Evolutionary conservation across 306 rosid species (phyloP).

Genomic region (Ceratonia siliqua): DNA sequence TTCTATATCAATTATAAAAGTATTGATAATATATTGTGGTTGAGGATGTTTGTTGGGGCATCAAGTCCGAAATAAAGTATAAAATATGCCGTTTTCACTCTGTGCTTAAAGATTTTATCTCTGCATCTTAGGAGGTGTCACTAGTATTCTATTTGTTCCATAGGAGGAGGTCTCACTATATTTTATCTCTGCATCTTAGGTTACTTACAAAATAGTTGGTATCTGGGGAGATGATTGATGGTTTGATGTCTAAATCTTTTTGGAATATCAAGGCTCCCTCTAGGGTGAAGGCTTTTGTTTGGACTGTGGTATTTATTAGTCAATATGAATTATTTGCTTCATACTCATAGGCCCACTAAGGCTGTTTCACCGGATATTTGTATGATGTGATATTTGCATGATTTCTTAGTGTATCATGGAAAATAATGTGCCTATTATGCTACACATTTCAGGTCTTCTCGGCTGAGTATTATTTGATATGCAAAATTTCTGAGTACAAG

Average conservation of each 20-base stretch:
- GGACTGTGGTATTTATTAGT: too few relatives aligned
- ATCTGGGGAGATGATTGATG: too few relatives aligned
- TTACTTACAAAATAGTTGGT: too few relatives aligned
- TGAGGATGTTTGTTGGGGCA: background rate
- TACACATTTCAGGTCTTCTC: constrained; percentile 71
- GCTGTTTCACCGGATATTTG: background rate
- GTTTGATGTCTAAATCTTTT: too few relatives aligned
- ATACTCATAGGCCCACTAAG: background rate
- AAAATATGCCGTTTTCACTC: background rate
- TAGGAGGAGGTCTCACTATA: too few relatives aligned
- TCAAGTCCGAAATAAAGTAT: background rate
- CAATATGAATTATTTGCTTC: background rate
- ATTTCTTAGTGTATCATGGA: constrained; percentile 18
- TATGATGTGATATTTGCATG: constrained; percentile 9
- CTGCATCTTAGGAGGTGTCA: background rate
- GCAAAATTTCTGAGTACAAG: constrained; percentile 84
- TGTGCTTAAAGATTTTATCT: background rate
- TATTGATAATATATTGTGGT: background rate
- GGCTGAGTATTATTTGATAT: constrained; percentile 90
- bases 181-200: too few relatives aligned
- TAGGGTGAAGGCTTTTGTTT: too few relatives aligned
- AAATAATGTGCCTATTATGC: constrained; percentile 27
- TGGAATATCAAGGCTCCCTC: too few relatives aligned
- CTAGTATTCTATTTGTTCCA: background rate
- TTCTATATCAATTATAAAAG: background rate